These are phyloP conservation scores for Pontederia paniculata DNA, from an alignment of 176 grass and related monocot species.

Conservation along the genomic window DNA sequence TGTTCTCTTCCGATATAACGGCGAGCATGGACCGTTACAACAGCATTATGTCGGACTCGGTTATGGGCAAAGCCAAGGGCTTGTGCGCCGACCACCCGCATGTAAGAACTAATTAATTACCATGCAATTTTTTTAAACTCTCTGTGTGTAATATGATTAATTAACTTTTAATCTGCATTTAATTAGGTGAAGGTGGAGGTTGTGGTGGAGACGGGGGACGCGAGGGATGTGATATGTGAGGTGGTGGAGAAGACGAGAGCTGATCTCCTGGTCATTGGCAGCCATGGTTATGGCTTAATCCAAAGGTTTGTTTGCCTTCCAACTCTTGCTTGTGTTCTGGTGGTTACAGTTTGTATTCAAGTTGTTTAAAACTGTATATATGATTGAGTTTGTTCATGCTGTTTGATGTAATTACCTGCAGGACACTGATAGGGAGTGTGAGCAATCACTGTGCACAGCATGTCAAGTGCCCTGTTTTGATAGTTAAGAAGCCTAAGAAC, in stretches of 20 bases:
- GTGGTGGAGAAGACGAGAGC: slow-evolving; percentile 42
- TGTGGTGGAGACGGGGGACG: slow-evolving; percentile 49
- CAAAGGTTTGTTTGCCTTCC: slow-evolving; percentile 28
- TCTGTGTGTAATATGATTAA: neutral
- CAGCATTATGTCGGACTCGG: slow-evolving; percentile 46
- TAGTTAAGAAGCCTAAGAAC: slow-evolving; percentile 36
- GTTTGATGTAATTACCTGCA: slow-evolving; percentile 20
- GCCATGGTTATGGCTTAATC: slow-evolving; percentile 63
- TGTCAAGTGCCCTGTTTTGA: slow-evolving; percentile 48
- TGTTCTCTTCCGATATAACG: slow-evolving; percentile 48
- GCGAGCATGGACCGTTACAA: slow-evolving; percentile 58
- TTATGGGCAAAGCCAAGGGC: slow-evolving; percentile 46
- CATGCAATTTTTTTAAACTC: neutral
- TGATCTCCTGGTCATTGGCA: slow-evolving; percentile 55
- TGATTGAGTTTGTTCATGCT: too few species aligned
- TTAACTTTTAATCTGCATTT: too few species aligned
- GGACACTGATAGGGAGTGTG: slow-evolving; percentile 66
- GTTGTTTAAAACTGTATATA: too few species aligned
- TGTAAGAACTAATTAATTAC: neutral
- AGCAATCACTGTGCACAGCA: slow-evolving; percentile 63
- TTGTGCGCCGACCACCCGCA: slow-evolving; percentile 40
- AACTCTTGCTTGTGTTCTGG: too few species aligned
- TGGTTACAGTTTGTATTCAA: too few species aligned
- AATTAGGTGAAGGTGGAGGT: slow-evolving; percentile 51
- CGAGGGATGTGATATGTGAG: slow-evolving; percentile 46